Base-by-base conservation (phyloP, 495 filamentous ascomycete species). In the Penicillium nucicola region DNA sequence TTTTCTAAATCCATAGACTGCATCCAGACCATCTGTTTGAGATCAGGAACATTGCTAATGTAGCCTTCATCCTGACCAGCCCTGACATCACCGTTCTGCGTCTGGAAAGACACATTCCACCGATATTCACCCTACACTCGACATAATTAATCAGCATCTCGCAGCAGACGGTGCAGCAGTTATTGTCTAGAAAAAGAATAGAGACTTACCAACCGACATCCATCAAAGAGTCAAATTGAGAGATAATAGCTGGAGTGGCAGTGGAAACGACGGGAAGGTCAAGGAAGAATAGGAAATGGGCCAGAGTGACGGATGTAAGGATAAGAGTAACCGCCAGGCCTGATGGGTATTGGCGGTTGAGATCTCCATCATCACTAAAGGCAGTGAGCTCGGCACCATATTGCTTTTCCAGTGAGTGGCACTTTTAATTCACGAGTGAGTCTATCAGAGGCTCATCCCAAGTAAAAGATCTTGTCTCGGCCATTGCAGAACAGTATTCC, bases 91-190 rank as follows among this genome's bases (percentile, higher is more conserved):
- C n/a, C n/a, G n/a, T n/a, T n/a, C n/a, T n/a, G n/a, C n/a, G n/a
- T n/a, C n/a, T n/a, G n/a, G n/a, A n/a, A n/a, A n/a, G n/a, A n/a
- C n/a, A n/a, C n/a, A n/a, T n/a, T n/a, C n/a, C n/a, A n/a, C n/a
- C n/a, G n/a, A n/a, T n/a, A n/a, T n/a, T n/a, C n/a, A n/a, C n/a
- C n/a, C n/a, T n/a, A n/a, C n/a, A n/a, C n/a, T n/a, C n/a, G n/a
- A n/a, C n/a, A n/a, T n/a, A 57, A 57, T 90, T 83, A 45, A 92
- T 77, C 32, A 84, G 51, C 42, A 73, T 68, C 44, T 64, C 70
- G 15, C 89, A 58, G 38, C 10, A 23, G 22, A 42, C 8, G 0
- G 13, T 28, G 12, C 2, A 15, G 13, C 8, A 17, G 4, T 14
- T 15, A 8, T 12, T 20, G 2, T n/a, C 22, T 1, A 42, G 22